Percentiles rank a stretch among this genome's conserved stretches.
These are phyloP conservation scores for Raphanus sativus DNA, from an alignment of 345 rosid species.

Conservation along the genomic window DNA sequence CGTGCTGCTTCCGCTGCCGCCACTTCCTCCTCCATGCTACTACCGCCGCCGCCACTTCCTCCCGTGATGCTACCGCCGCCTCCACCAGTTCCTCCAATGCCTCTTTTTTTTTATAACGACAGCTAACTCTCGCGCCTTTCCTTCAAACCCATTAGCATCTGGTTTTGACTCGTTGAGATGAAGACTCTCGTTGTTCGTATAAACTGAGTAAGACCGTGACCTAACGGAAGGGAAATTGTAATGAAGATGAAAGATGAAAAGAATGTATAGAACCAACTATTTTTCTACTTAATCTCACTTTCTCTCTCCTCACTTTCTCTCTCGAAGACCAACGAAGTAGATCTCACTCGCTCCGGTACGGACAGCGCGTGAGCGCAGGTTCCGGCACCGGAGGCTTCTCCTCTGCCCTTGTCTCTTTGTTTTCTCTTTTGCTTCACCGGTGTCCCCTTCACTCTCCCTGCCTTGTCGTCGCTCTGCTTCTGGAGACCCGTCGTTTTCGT, in stretches of 20 bases:
- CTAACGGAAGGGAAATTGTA: constrained; percentile 8
- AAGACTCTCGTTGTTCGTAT: constrained; percentile 8
- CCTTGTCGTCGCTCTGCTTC: too few relatives aligned
- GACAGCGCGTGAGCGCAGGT: too few relatives aligned
- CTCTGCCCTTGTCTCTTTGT: too few relatives aligned
- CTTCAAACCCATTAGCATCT: constrained; percentile 6
- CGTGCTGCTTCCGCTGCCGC: constrained; percentile 1
- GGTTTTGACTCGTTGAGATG: not conserved
- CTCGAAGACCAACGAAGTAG: too few relatives aligned
- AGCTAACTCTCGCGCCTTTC: constrained; percentile 24
- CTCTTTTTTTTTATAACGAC: constrained; percentile 25
- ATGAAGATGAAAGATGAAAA: constrained; percentile 10
- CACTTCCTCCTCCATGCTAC: not conserved
- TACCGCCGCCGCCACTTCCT: not conserved
- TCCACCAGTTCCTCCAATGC: constrained; percentile 17
- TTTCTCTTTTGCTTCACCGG: too few relatives aligned
- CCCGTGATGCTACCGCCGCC: not conserved
- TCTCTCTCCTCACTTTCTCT: too few relatives aligned
- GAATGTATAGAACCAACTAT: constrained; percentile 27
- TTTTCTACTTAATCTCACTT: too few relatives aligned
- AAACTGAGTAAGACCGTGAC: constrained; percentile 11
- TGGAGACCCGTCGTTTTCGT: too few relatives aligned
- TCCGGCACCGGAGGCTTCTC: too few relatives aligned
- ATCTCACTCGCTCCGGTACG: too few relatives aligned
- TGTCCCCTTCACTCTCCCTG: too few relatives aligned